Conservation (phyloP, 495 filamentous ascomycete species). For the Penicillium simplicissimum region DNA sequence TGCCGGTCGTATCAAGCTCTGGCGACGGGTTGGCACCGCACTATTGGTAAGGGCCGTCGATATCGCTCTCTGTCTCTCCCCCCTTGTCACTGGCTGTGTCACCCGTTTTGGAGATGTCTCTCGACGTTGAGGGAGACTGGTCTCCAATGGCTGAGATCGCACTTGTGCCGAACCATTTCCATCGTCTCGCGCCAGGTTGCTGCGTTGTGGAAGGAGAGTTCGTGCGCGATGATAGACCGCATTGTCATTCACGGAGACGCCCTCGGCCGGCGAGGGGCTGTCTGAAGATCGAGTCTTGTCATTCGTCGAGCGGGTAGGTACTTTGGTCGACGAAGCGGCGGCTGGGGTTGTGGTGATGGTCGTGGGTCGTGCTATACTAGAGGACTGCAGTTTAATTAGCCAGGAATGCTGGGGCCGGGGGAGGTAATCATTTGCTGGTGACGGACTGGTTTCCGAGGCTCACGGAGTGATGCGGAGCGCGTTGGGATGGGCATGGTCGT, state of each 20-base stretch:
- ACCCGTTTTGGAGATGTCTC: conserved; percentile 24
- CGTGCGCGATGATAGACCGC: conserved; percentile 18
- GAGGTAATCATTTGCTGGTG: conserved; percentile 11
- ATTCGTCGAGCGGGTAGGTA: conserved; percentile 10
- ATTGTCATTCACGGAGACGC: conserved; percentile 14
- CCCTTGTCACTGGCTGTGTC: conserved; percentile 9
- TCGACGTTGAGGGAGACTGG: conserved; percentile 10
- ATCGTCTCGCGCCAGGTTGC: conserved; percentile 14
- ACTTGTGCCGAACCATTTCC: conserved; percentile 8
- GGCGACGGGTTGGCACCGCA: conserved; percentile 28
- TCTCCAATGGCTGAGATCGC: conserved; percentile 21
- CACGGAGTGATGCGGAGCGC: conserved; percentile 39
- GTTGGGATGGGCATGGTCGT: conserved; percentile 46
- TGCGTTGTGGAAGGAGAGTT: conserved; percentile 32
- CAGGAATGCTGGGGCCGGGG: conserved; percentile 17
- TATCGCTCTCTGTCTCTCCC: conserved; percentile 10
- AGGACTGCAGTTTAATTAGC: conserved; percentile 26
- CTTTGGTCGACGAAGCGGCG: conserved; percentile 14
- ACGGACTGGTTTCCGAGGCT: conserved; percentile 42
- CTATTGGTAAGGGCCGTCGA: conserved; percentile 4
- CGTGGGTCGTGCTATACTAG: conserved; percentile 33
- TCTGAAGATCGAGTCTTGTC: conserved; percentile 4
- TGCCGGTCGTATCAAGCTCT: conserved; percentile 37
- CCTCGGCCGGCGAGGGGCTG: conserved; percentile 18
- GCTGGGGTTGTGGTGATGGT: conserved; percentile 19